Percentiles rank a stretch among this genome's conserved stretches.
Evolutionary conservation across 768 basidiomycete genomes (phyloP).

Genomic region (Ramaria sp.): DNA sequence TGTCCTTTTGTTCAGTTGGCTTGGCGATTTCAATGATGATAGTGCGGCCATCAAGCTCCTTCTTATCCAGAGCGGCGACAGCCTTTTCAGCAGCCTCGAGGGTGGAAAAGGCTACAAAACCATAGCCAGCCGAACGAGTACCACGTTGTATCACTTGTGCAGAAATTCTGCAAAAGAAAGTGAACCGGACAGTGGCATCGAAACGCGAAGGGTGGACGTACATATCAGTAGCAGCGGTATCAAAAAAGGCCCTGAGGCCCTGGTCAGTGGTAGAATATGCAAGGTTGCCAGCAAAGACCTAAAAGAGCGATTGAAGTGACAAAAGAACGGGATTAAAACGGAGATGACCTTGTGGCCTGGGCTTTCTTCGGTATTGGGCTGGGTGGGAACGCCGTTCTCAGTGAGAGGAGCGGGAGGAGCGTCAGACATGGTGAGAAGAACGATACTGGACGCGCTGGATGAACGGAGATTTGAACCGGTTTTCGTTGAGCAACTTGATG

Average conservation of each 20-base stretch:
- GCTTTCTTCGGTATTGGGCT: constrained; percentile 52
- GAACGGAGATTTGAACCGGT: constrained; percentile 70
- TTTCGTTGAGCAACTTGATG: constrained; percentile 74
- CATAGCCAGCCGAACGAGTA: constrained; percentile 80
- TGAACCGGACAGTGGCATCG: constrained; percentile 9
- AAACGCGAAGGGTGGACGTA: constrained; percentile 38
- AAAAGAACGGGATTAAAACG: neutral
- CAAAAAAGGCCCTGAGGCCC: constrained; percentile 91
- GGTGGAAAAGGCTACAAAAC: constrained; percentile 78
- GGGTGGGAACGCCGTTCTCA: constrained; percentile 77
- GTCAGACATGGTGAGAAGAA: constrained; percentile 69
- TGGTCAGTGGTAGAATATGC: constrained; percentile 90
- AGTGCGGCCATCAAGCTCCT: constrained; percentile 79
- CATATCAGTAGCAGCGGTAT: constrained; percentile 79
- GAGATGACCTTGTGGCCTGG: constrained; percentile 65
- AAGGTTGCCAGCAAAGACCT: constrained; percentile 96
- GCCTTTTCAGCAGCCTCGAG: constrained; percentile 79
- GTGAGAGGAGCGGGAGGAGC: constrained; percentile 79
- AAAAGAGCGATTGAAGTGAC: constrained; percentile 13
- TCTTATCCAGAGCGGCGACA: constrained; percentile 75
- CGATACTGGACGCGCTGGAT: constrained; percentile 36
- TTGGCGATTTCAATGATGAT: constrained; percentile 92
- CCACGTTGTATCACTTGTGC: constrained; percentile 83
- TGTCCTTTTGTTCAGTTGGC: constrained; percentile 80
- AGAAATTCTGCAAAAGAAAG: constrained; percentile 42